Conservation (phyloP, 441 rosid genomes). For the Geranium incanum region DNA sequence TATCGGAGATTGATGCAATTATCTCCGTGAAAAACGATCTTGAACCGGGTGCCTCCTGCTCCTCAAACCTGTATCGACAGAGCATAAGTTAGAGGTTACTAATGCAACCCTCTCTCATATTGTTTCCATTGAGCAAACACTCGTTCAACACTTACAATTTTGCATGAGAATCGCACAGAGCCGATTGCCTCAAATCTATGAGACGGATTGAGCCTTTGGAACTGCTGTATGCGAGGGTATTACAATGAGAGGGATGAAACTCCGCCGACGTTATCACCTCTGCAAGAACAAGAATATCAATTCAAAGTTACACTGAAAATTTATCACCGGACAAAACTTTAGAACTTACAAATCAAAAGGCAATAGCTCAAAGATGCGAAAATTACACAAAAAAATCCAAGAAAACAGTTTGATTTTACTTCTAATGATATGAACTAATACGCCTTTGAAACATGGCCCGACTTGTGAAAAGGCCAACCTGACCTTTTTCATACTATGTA, state of each 20-base stretch:
- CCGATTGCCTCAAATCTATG: slow-evolving; percentile 91
- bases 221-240: slow-evolving; percentile 86
- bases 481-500: too few relatives aligned
- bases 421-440: too few relatives aligned
- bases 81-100: neutral
- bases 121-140: neutral
- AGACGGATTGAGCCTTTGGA: slow-evolving; percentile 94
- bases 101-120: slow-evolving; percentile 13
- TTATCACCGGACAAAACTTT: neutral
- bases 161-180: slow-evolving; percentile 63
- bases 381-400: too few relatives aligned
- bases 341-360: neutral
- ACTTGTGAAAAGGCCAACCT: too few relatives aligned
- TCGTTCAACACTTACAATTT: slow-evolving; percentile 41
- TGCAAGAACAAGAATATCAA: slow-evolving; percentile 33
- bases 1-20: slow-evolving; percentile 96
- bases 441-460: too few relatives aligned
- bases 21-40: slow-evolving; percentile 98
- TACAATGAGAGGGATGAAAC: slow-evolving; percentile 89
- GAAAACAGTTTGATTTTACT: too few relatives aligned
- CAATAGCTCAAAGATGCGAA: neutral
- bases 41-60: slow-evolving; percentile 81
- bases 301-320: neutral
- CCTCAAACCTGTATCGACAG: slow-evolving; percentile 69
- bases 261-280: slow-evolving; percentile 99